Base-by-base conservation (phyloP, 1,284 basidiomycete species). In the Hemileia vastatrix region DNA sequence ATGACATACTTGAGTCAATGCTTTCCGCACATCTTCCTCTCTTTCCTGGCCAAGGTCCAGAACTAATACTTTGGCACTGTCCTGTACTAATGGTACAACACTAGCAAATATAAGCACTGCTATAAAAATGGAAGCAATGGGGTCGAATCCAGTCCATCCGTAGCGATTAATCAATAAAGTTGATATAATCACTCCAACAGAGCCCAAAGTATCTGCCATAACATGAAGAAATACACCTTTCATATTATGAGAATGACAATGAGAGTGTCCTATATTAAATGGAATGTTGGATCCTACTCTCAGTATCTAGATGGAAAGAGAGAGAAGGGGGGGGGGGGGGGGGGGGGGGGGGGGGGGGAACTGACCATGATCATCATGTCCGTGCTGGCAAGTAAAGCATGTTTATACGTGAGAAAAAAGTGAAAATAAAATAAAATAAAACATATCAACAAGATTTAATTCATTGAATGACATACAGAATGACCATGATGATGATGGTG, bases 61-160 rank as follows among this genome's bases (percentile, higher is more conserved):
- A 65, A 87, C 85, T 47, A 99, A 81, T 8, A 98, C 84, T 70
- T 84, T 86, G 0, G 90, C 94, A 0, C 88, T 88, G 74, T 98
- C 95, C 64, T 94, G 82, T 19, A 99, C 91, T 44, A 99, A 83
- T 6, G 95, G 95, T 19, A 95, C 81, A 19, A 98, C 95, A 71
- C 89, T 92, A 2, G 88, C 94, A 27, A 91, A 88, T 70, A 99
- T 99, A 66, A 99, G 80, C 6, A 90, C 78, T 1, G 95, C 95
- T 70, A 99, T 99, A 75, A 99, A 93, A 43, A 99, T 80, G 8
- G 91, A 95, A 0, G 95, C 95, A 65, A 99, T 92, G 1, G 95
- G 95, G 77, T 99, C 95, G 74, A 97, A 99, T 15, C 93, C 93
- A 2, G 95, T 98, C 93, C 93, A 98, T n/a, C 94, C 94, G 70